A percentile compares a stretch with the other conserved stretches of the same genome.
These are phyloP conservation scores for Barnettozyma siamensis DNA, from an alignment of 805 yeast genomes.

Conservation along the genomic window DNA sequence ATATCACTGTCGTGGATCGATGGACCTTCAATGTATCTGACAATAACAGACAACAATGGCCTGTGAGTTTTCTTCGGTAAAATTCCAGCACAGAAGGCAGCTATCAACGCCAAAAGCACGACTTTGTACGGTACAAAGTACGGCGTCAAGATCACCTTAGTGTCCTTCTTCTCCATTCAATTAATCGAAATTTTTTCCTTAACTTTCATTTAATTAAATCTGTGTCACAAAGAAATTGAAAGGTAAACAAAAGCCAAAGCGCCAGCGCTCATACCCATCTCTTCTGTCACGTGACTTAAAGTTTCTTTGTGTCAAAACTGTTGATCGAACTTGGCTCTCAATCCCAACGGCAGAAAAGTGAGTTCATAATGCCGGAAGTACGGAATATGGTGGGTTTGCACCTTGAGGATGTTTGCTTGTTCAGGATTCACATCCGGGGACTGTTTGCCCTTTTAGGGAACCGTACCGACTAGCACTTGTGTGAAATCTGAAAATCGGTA, in stretches of 20 bases:
- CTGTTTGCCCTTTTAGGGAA: no score
- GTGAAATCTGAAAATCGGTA: no score
- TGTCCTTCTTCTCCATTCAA: neutral
- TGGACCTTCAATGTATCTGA: constrained; percentile 37
- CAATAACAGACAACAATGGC: constrained; percentile 37
- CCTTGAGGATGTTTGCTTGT: no score
- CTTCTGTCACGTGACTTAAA: neutral
- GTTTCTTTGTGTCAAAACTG: no score
- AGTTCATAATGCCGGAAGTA: no score
- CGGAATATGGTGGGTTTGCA: no score
- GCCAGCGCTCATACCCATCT: neutral
- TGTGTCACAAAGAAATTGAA: neutral
- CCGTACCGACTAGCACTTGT: no score
- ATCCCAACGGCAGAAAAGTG: no score
- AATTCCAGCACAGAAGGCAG: constrained; percentile 38
- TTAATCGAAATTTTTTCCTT: neutral
- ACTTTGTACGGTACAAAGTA: constrained; percentile 50
- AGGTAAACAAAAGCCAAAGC: neutral
- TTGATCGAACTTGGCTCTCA: no score
- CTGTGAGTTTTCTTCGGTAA: constrained; percentile 35
- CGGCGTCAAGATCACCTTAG: constrained; percentile 28
- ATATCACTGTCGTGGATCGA: constrained; percentile 14
- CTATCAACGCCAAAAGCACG: constrained; percentile 42
- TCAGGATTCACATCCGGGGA: no score
- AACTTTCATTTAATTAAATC: neutral